Evolutionary conservation across 108 stramenopile genomes (phyloP).

Genomic region (Chaetoceros tenuissimus): DNA sequence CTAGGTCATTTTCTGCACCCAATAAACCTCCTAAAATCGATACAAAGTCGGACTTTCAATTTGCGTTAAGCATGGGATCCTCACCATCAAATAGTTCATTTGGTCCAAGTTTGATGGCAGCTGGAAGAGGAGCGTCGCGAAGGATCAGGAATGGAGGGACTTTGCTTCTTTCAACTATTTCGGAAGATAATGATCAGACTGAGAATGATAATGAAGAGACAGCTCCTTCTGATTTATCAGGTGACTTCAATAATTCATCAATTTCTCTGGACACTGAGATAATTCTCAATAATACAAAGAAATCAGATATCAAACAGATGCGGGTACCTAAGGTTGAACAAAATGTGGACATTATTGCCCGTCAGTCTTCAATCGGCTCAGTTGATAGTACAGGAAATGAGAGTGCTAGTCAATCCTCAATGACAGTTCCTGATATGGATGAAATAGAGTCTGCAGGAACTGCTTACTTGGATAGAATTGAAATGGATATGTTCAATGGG

Average conservation of each 20-base stretch:
- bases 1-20: neutral
- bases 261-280: constrained; percentile 44
- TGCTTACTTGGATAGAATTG: constrained; percentile 70
- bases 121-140: too few relatives aligned
- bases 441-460: constrained; percentile 73
- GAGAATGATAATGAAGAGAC: constrained; percentile 23
- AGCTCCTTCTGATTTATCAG: neutral
- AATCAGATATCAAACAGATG: constrained; percentile 48
- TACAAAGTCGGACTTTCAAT: constrained; percentile 62
- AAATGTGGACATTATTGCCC: neutral
- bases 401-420: neutral
- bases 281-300: constrained; percentile 19
- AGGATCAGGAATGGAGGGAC: constrained; percentile 65
- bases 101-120: constrained; percentile 14
- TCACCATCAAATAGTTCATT: constrained; percentile 8
- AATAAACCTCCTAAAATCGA: constrained; percentile 22
- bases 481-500: constrained; percentile 53
- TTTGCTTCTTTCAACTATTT: constrained; percentile 61
- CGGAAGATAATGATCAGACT: constrained; percentile 42
- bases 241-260: constrained; percentile 2
- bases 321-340: constrained; percentile 42
- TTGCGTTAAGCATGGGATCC: constrained; percentile 31
- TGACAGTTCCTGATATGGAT: constrained; percentile 11
- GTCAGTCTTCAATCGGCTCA: neutral
- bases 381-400: neutral